A percentile compares a stretch with the other conserved stretches of the same genome.
Evolutionary conservation across 164 flowering plant genomes (phyloP).

Genomic region (Sedum album): DNA sequence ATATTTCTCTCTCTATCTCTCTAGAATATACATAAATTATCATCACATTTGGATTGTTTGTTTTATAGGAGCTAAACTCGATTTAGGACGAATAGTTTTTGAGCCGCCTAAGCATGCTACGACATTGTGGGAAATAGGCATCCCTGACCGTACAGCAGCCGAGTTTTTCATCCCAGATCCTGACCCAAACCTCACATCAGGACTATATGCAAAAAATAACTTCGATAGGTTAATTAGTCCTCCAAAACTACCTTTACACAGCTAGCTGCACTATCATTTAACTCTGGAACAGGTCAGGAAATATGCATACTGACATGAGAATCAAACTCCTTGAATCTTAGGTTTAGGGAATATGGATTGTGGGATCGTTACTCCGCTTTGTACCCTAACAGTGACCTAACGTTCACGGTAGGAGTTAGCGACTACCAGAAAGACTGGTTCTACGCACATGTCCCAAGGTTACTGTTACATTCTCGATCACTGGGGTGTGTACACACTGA

Average conservation of each 20-base stretch:
- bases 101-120: slow-evolving; percentile 49
- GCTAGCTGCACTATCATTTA: no score
- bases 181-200: slow-evolving; percentile 23
- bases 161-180: slow-evolving; percentile 55
- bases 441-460: slow-evolving; percentile 5
- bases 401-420: not conserved
- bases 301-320: not conserved
- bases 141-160: slow-evolving; percentile 51
- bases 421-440: not conserved
- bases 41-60: not conserved
- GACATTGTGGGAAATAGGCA: slow-evolving; percentile 67
- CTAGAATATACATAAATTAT: no score
- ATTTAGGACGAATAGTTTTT: slow-evolving; percentile 22
- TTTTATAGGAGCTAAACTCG: slow-evolving; percentile 24
- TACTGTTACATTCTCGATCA: not conserved
- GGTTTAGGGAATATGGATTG: slow-evolving; percentile 7
- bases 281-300: no score
- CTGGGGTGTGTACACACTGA: no score
- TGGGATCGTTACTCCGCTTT: slow-evolving; percentile 5
- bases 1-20: not conserved
- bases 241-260: not conserved
- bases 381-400: not conserved
- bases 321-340: not conserved
- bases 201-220: slow-evolving; percentile 15
- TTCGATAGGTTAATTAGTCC: slow-evolving; percentile 36